Evolutionary conservation across 2,329 filamentous ascomycete species (phyloP).

Genomic region (Verticillium longisporum): DNA sequence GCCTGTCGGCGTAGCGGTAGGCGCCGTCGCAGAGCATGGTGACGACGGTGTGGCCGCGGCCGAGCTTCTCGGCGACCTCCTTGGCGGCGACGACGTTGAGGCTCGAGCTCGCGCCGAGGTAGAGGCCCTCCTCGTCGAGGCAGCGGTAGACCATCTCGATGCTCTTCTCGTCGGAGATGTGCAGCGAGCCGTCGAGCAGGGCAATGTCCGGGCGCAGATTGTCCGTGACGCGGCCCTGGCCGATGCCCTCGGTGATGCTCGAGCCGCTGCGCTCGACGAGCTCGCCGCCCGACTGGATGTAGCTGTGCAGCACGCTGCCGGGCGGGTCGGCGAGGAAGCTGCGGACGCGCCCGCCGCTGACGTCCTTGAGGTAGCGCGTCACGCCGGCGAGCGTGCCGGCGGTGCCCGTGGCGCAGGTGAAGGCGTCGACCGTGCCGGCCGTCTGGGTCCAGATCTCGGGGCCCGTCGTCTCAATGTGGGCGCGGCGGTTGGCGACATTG

Average conservation of each 20-base stretch:
- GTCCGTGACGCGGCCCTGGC: constrained; percentile 90
- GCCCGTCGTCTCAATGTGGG: constrained; percentile 93
- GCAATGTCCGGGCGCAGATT: constrained; percentile 82
- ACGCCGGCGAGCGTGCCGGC: constrained; percentile 85
- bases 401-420: constrained; percentile 92
- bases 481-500: constrained; percentile 86
- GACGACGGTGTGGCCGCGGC: constrained; percentile 83
- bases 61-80: constrained; percentile 86
- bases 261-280: constrained; percentile 74
- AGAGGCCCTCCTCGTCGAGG: constrained; percentile 90
- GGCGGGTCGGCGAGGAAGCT: constrained; percentile 90
- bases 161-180: constrained; percentile 86
- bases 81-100: constrained; percentile 94
- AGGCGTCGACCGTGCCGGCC: constrained; percentile 76
- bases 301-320: constrained; percentile 86
- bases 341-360: constrained; percentile 71
- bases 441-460: constrained; percentile 98
- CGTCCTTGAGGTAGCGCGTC: constrained; percentile 82
- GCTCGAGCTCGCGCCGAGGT: constrained; percentile 87
- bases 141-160: constrained; percentile 98
- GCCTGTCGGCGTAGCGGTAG: constrained; percentile 87
- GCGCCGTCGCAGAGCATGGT: constrained; percentile 93
- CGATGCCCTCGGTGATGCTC: constrained; percentile 96
- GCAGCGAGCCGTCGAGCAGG: constrained; percentile 75
- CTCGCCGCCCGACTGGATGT: constrained; percentile 78